Evolutionary conservation across 2,329 filamentous ascomycete genomes (phyloP).

Genomic region (Colletotrichum horii): DNA sequence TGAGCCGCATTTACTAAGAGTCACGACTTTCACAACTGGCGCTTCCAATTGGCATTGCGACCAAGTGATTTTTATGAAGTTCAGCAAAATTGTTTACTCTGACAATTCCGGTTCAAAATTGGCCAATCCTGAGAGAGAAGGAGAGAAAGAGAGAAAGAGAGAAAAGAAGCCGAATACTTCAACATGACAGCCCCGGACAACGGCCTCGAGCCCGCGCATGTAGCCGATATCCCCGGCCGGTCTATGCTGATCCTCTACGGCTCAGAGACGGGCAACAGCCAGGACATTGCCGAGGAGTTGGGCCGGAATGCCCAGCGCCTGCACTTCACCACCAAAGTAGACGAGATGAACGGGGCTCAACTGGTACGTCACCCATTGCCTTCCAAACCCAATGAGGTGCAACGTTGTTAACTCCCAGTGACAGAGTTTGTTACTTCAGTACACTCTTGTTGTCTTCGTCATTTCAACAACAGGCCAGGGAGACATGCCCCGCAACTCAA

Average conservation of each 20-base stretch:
- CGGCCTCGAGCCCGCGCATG: conserved; percentile 20
- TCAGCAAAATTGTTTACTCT: background rate
- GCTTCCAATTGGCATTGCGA: background rate
- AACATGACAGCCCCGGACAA: background rate
- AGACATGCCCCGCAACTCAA: conserved; percentile 85
- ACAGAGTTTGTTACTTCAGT: conserved; percentile 56
- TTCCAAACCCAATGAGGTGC: background rate
- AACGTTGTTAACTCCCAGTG: background rate
- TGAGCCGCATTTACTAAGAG: background rate
- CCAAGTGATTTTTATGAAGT: background rate
- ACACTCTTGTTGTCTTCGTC: conserved; percentile 74
- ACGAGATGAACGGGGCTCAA: conserved; percentile 77
- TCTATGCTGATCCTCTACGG: conserved; percentile 81
- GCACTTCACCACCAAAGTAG: conserved; percentile 76
- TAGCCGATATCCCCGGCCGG: conserved; percentile 36
- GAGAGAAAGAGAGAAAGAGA: background rate
- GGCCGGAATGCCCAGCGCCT: conserved; percentile 76
- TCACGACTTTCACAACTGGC: background rate
- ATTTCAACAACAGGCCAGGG: conserved; percentile 95
- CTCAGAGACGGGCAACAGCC: conserved; percentile 92
- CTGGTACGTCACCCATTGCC: conserved; percentile 61
- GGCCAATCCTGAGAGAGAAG: background rate
- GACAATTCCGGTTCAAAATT: background rate
- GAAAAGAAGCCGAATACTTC: background rate
- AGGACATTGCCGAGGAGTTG: conserved; percentile 88